phyloP scores from a whole-genome alignment of 2,329 filamentous ascomycete species.

The Arthrobotrys conoides region DNA sequence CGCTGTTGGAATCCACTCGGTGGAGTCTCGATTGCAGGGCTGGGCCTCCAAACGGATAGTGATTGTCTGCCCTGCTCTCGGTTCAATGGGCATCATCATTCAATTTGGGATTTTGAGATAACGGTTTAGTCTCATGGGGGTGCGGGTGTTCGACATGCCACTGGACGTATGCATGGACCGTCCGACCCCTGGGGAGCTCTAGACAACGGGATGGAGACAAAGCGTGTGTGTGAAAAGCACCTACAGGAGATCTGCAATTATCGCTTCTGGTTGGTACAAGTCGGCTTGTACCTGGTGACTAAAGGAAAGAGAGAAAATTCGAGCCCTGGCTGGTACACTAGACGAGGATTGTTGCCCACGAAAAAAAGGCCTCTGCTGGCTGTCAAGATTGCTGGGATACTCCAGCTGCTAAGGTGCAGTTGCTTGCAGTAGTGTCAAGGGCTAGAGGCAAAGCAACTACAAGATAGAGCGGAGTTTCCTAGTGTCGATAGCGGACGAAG shows the following conservation, averaged over 20 bases:
- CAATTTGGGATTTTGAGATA: slow-evolving; percentile 51
- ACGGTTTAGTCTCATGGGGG: slow-evolving; percentile 46
- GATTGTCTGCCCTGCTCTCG: slow-evolving; percentile 46
- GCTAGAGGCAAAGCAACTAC: slow-evolving; percentile 54
- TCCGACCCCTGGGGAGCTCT: slow-evolving; percentile 51
- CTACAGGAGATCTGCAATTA: slow-evolving; percentile 58
- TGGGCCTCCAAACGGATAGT: slow-evolving; percentile 44
- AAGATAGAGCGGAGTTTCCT: slow-evolving; percentile 48
- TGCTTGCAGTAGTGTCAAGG: slow-evolving; percentile 56
- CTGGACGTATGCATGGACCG: slow-evolving; percentile 24
- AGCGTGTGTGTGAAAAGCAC: slow-evolving; percentile 49
- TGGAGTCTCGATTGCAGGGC: slow-evolving; percentile 56
- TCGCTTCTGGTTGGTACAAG: slow-evolving; percentile 51
- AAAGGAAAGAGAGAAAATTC: slow-evolving; percentile 51
- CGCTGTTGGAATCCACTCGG: slow-evolving; percentile 49
- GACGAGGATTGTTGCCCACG: slow-evolving; percentile 46
- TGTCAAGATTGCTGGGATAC: slow-evolving; percentile 51
- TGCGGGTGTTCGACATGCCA: slow-evolving; percentile 27
- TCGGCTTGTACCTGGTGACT: slow-evolving; percentile 59
- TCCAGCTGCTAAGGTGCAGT: slow-evolving; percentile 51
- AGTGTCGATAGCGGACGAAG: slow-evolving; percentile 45
- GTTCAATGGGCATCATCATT: slow-evolving; percentile 54
- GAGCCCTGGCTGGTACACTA: slow-evolving; percentile 45
- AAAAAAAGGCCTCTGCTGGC: slow-evolving; percentile 54
- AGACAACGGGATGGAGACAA: slow-evolving; percentile 34